Conservation (phyloP, 179 eudicot genomes). For the Beta corolliflora region DNA sequence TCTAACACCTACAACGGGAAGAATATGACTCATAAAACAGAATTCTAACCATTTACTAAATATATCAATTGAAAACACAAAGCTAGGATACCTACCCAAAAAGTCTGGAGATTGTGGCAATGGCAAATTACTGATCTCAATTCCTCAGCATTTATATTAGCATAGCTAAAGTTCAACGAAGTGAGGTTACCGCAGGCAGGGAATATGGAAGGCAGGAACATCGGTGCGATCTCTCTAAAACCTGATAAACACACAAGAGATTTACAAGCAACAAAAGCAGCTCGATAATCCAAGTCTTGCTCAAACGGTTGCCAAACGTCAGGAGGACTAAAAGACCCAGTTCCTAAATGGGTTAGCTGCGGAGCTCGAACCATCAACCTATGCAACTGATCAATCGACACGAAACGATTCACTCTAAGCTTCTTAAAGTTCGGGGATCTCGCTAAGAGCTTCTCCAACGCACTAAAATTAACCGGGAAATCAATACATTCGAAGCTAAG, state of each 20-base stretch:
- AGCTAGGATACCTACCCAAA: slow-evolving; percentile 59
- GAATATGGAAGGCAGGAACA: slow-evolving; percentile 56
- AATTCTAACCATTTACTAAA: neutral
- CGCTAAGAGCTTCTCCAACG: slow-evolving; percentile 60
- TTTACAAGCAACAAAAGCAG: slow-evolving; percentile 67
- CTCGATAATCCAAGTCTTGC: slow-evolving; percentile 57
- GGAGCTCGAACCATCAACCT: slow-evolving; percentile 70
- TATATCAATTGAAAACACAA: neutral
- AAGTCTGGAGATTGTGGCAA: slow-evolving; percentile 69
- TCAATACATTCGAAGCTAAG: slow-evolving; percentile 70
- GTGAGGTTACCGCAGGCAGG: slow-evolving; percentile 78
- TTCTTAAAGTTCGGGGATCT: slow-evolving; percentile 67
- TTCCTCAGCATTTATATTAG: slow-evolving; percentile 63
- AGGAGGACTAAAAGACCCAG: slow-evolving; percentile 73
- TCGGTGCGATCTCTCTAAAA: slow-evolving; percentile 57
- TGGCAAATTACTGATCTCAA: slow-evolving; percentile 53
- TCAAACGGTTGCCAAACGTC: slow-evolving; percentile 45
- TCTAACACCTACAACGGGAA: slow-evolving; percentile 59
- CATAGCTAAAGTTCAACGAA: slow-evolving; percentile 78
- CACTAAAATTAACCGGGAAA: slow-evolving; percentile 54
- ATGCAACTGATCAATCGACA: slow-evolving; percentile 58
- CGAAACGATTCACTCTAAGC: slow-evolving; percentile 60
- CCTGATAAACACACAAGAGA: slow-evolving; percentile 75
- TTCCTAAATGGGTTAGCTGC: slow-evolving; percentile 77
- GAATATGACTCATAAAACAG: neutral